Base-by-base conservation (phyloP, 345 rosid species). In the Dovyalis caffra region DNA sequence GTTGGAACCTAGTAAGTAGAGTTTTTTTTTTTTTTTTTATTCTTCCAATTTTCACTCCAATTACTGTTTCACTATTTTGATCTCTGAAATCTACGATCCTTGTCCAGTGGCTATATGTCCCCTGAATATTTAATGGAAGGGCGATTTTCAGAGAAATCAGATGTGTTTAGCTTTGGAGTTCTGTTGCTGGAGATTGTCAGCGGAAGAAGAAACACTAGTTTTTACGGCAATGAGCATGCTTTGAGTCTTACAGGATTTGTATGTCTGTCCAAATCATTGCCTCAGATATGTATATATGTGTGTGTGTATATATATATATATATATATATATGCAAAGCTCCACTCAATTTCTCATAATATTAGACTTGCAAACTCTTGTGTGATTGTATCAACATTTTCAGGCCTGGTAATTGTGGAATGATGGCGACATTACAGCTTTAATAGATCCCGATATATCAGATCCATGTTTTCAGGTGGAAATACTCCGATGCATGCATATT, bases 101-200 rank as follows among this genome's bases (percentile, higher is more conserved):
- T 20, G 45, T 78, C 62, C 76, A 86, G 85, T 4, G 91, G 87
- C 6, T 89, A 84, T 29, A 89, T 87, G 90, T 68, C 88, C 31
- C 87, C 83, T 0, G 85, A 89, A 74, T 86, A 85, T 76, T 85
- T 85, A 49, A 82, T 87, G 73, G 64, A 63, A 74, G 91, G 88
- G 7, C 8, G 51, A 1, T 86, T 82, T 56, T 89, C n/a, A n/a
- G n/a, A n/a, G n/a, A n/a, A n/a, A n/a, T n/a, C n/a, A n/a, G n/a
- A n/a, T n/a, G n/a, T n/a, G n/a, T n/a, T n/a, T n/a, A n/a, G n/a
- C n/a, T n/a, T n/a, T n/a, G n/a, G n/a, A n/a, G n/a, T n/a, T n/a
- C n/a, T n/a, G n/a, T n/a, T n/a, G n/a, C n/a, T n/a, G n/a, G n/a
- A n/a, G n/a, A n/a, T n/a, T n/a, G n/a, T 81, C 6, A 77, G 85